Evolutionary conservation across 225 moss, liverwort and hornwort genomes (phyloP).

Genomic region (Pleurozium schreberi): DNA sequence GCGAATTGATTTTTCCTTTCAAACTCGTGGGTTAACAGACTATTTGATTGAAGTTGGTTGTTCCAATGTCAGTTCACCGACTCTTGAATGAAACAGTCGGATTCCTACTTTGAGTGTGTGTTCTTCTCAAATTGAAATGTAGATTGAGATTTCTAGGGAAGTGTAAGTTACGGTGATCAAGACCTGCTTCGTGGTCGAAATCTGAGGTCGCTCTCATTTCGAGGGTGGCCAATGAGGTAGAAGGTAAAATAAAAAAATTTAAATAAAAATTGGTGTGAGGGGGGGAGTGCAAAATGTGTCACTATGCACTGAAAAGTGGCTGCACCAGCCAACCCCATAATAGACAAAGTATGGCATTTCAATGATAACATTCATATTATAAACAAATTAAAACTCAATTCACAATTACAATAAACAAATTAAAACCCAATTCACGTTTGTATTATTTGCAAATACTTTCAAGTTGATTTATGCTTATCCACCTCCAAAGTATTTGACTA

Average conservation of each 20-base stretch:
- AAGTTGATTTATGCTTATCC: neutral
- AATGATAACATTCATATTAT: neutral
- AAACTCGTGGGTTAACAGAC: too few species aligned
- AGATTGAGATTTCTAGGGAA: neutral
- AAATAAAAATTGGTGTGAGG: too few species aligned
- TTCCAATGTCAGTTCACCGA: too few species aligned
- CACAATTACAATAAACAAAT: neutral
- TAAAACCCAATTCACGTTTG: too few species aligned
- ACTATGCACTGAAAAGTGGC: too few species aligned
- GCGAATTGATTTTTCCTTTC: neutral
- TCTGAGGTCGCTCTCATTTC: neutral
- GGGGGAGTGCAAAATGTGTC: too few species aligned
- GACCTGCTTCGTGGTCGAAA: neutral
- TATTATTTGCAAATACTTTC: neutral
- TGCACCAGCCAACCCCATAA: too few species aligned
- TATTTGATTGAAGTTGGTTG: neutral
- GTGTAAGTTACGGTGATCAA: neutral
- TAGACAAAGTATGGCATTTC: neutral
- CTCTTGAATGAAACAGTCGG: neutral
- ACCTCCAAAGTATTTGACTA: neutral
- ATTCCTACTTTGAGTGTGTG: neutral
- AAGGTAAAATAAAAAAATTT: too few species aligned
- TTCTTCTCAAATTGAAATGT: neutral
- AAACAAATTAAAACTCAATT: neutral
- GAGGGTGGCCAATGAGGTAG: neutral